Evolutionary conservation across 202 grass and related monocot species (phyloP).

Genomic region (Brachypodium distachyon): DNA sequence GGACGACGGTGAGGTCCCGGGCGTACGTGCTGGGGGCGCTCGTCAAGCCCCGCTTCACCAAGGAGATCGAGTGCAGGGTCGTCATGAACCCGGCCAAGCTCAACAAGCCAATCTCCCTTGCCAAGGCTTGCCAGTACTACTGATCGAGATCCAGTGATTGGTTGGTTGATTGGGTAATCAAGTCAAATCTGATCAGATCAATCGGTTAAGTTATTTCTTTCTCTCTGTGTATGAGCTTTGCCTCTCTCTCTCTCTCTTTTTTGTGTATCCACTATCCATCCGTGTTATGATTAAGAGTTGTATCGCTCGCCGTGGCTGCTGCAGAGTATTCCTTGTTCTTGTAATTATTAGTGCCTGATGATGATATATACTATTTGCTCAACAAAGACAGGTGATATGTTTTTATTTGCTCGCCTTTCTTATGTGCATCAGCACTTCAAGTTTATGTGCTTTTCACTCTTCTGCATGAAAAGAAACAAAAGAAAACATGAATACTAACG

Average conservation of each 20-base stretch:
- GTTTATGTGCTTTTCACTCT: too few species aligned
- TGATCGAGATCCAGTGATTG: neutral
- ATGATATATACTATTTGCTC: too few species aligned
- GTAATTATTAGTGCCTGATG: too few species aligned
- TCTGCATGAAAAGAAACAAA: too few species aligned
- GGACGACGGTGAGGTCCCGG: conserved; percentile 44
- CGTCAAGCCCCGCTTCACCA: conserved; percentile 68
- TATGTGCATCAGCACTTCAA: too few species aligned
- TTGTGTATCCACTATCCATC: too few species aligned
- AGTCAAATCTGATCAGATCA: neutral
- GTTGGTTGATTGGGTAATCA: neutral
- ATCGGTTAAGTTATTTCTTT: neutral
- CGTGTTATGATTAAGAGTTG: too few species aligned
- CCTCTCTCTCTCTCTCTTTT: neutral
- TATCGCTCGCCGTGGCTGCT: too few species aligned
- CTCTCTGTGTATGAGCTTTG: neutral
- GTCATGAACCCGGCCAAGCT: conserved; percentile 54
- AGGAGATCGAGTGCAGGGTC: conserved; percentile 46
- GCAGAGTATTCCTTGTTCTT: too few species aligned
- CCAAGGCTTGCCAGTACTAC: conserved; percentile 56
- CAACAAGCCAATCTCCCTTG: conserved; percentile 38
- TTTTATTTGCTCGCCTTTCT: too few species aligned
- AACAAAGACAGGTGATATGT: too few species aligned
- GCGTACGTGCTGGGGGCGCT: conserved; percentile 80
- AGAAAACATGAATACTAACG: too few species aligned